Base-by-base conservation (phyloP, 2,329 filamentous ascomycete species). In the Massarina eburnea region DNA sequence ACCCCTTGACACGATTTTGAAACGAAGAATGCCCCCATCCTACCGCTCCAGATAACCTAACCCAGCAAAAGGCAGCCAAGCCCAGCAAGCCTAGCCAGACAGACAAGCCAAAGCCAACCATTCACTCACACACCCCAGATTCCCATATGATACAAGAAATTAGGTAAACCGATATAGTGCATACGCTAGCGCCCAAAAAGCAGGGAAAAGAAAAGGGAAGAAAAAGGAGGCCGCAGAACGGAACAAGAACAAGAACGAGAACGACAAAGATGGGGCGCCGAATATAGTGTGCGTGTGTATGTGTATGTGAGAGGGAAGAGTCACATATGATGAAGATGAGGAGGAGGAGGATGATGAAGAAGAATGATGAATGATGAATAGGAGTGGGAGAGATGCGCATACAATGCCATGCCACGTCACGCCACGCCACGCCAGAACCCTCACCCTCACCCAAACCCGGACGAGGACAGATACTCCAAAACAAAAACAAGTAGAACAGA, bases 121-220 rank as follows among this genome's bases (percentile, higher is more conserved):
- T 18, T 8, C 19, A 35, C 8, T 17, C 32, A 3, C 32, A 5
- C 8, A 3, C 32, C 8, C 19, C 8, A n/a, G n/a, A 21, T 21
- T 37, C 20, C 52, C 43, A 50, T 64, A 64, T 57, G 58, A 55
- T 64, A 64, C 60, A 64, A 58, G 52, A 55, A 60, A 62, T 62
- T 64, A 64, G 57, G 49, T 59, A 53, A 46, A 39, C 36, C 27
- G 12, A 14, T 14, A 21, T 21, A 19, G 34, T 12, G 34, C 17
- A 21, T 3, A 14, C 18, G 34, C 3, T 21, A 18, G 4, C 7
- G 32, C 38, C 37, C 15, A 10, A 38, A 41, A 33, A 43, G 41
- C 46, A 39, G 46, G 34, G 39, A 44, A 32, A 30, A 18, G 29
- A 17, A 34, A 46, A 37, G 18, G 24, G 34, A 8, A 8, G 12